Evolutionary conservation across 2,329 filamentous ascomycete species (phyloP), one percentile per base, ranked within the genome.

Genomic region (Diaporthe aspalathi): DNA sequence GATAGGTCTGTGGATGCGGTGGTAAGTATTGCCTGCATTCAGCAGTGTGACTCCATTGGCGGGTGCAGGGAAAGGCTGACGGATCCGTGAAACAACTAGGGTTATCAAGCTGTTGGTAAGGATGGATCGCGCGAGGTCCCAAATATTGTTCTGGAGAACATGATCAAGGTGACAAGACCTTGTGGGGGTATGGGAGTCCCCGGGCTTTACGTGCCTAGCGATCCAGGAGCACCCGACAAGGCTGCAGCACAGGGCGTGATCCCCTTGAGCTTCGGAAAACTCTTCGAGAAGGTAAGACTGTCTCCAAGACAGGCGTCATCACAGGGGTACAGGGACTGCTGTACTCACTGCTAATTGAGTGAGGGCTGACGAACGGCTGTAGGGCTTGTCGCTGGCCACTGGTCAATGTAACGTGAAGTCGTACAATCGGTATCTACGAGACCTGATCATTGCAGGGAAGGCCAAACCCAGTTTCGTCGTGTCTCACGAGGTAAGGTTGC

Each of bases 381-480:
- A 89, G 87, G 89, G 89, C 1, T 81, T 92, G 6, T 84, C 85
- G 2, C 81, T 92, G 2, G 86, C 87, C 12, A 90, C 88, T 3
- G 89, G 90, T 0, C 89, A 92, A 76, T 92, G 90, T 80, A 92
- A 92, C 73, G 90, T 92, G 74, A 92, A 92, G 79, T 82, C 86
- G 0, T 92, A 92, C 79, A 92, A 92, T 77, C 83, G 89, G 29
- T 90, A 92, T 75, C 80, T 92, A 49, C 84, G 90, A 16, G 90
- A 92, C 73, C 81, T 92, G 75, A 92, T 92, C 75, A 88, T 92
- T 53, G 81, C 87, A 0, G 89, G 90, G 3, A 87, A 86, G 71
- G 90, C 90, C 0, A 91, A 90, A 78, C 90, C 90, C 5, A 89
- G 86, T 70, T 92, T 92, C 74, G 89, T 92, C 1, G 88, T 92